Conservation (phyloP, 176 grass and related monocot species). For the Bothriochloa decipiens region DNA sequence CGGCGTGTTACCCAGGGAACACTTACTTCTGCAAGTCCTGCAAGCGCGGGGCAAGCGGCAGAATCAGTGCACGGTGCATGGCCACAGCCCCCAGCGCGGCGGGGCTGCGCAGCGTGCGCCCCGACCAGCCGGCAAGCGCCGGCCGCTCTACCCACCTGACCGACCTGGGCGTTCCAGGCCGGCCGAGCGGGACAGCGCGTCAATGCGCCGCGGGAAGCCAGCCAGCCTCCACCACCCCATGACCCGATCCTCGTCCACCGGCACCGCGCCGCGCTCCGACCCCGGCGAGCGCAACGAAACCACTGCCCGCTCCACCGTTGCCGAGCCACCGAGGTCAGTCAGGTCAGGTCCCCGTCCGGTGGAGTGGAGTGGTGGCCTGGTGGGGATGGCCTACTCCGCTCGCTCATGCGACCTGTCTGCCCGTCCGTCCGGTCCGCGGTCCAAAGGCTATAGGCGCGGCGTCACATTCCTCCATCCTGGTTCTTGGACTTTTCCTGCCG, state of each 20-base stretch:
- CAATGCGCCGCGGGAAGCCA: constrained; percentile 17
- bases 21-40: too few relatives aligned
- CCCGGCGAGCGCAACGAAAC: background rate
- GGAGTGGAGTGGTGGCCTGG: too few relatives aligned
- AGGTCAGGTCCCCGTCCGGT: too few relatives aligned
- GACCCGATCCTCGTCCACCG: constrained; percentile 6
- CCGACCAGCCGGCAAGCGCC: constrained; percentile 31
- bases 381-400: background rate
- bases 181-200: constrained; percentile 16
- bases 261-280: too few relatives aligned
- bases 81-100: background rate
- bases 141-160: background rate
- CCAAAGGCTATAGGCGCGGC: background rate
- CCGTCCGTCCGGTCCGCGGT: background rate
- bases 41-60: background rate
- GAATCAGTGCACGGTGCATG: background rate
- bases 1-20: too few relatives aligned
- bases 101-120: constrained; percentile 1
- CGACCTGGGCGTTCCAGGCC: too few relatives aligned
- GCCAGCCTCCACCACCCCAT: too few relatives aligned
- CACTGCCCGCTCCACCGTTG: background rate
- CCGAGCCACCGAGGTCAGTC: background rate
- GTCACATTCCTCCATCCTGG: background rate
- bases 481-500: constrained; percentile 8
- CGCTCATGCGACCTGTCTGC: background rate